Base-by-base conservation (phyloP, 495 filamentous ascomycete species). In the Aspergillus haitiensis region DNA sequence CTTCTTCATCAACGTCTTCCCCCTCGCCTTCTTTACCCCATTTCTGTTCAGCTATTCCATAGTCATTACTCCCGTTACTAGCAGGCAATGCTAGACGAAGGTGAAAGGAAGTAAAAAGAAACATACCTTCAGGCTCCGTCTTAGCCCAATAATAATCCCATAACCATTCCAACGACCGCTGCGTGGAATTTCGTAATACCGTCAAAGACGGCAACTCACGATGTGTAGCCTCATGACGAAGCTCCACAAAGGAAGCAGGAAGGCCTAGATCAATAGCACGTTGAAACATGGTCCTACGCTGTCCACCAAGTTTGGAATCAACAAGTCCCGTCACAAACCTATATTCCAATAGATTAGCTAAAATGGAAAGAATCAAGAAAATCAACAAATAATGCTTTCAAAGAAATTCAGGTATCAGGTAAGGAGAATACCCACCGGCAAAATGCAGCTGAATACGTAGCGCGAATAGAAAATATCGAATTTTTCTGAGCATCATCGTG, bases 251-350 rank as follows among this genome's bases (percentile, higher is more conserved):
- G 0, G 88, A 86, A 7, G 86, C 85, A 5, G 93, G 91, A 18
- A 97, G 78, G 0, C 86, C 88, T 15, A 94, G 79, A 52, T 85
- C 85, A 64, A 83, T 80, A 2, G 93, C 93, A 10, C 92, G 79
- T 34, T 85, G 79, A 70, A 91, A 92, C 93, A 97, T 97, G 67
- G 86, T 87, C 67, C 84, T 79, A 58, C 85, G 84, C 45, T 79
- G 78, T 53, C 83, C 84, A 65, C 86, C 81, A 62, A 92, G 85
- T 59, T 88, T 84, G 5, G 85, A 82, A 69, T 95, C 92, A 6
- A 93, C 79, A 18, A 97, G 81, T 31, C 92, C 92, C 2, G 94
- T 98, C 7, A 97, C 92, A 69, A 97, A 98, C 59, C 92, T 93
- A 63, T 7, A 33, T n/a, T 10, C 42, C 11, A 9, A 9, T 31